Evolutionary conservation across 1,284 basidiomycete species (phyloP).

Genomic region (Hemileia vastatrix): DNA sequence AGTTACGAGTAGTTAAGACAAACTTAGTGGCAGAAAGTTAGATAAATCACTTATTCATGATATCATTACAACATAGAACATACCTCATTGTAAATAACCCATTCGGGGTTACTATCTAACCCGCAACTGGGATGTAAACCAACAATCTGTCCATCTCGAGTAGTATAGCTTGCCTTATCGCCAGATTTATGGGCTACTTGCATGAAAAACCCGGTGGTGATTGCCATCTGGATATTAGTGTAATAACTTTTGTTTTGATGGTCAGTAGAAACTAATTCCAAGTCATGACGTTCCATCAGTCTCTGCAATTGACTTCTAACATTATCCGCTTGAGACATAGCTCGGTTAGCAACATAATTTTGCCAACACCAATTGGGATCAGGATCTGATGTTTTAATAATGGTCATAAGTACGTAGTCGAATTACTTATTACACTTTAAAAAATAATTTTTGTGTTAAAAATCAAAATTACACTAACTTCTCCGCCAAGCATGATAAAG

Average conservation of each 20-base stretch:
- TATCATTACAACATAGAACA: background rate
- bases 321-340: slow-evolving; percentile 85
- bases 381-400: slow-evolving; percentile 51
- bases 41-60: background rate
- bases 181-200: slow-evolving; percentile 92
- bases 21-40: slow-evolving; percentile 54
- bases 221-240: slow-evolving; percentile 67
- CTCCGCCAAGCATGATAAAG: slow-evolving; percentile 87
- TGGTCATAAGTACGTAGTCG: background rate
- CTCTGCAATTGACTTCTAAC: slow-evolving; percentile 84
- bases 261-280: slow-evolving; percentile 66
- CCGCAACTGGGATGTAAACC: slow-evolving; percentile 90
- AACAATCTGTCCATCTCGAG: slow-evolving; percentile 55
- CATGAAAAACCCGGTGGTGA: slow-evolving; percentile 97
- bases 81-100: slow-evolving; percentile 83
- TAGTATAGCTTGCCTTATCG: slow-evolving; percentile 56
- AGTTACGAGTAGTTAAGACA: slow-evolving; percentile 75
- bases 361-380: slow-evolving; percentile 88
- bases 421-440: slow-evolving; percentile 1
- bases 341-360: slow-evolving; percentile 76
- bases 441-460: background rate
- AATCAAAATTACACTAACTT: slow-evolving; percentile 51
- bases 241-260: slow-evolving; percentile 70
- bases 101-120: slow-evolving; percentile 84
- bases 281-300: slow-evolving; percentile 68